Evolutionary conservation across 129 eudicot genomes (phyloP).

Genomic region (Flaveria ramosissima): DNA sequence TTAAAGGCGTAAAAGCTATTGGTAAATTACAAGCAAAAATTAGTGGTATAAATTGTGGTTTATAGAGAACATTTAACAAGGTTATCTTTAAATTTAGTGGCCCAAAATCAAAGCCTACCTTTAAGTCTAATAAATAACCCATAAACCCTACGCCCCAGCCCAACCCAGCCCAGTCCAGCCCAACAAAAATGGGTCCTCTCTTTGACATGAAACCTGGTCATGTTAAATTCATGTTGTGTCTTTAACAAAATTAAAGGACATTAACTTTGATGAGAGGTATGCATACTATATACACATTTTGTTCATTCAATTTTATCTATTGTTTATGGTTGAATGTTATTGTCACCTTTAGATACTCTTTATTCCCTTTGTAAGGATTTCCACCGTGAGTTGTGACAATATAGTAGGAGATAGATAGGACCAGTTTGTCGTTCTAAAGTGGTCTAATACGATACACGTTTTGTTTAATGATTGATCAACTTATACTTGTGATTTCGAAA

Average conservation of each 20-base stretch:
- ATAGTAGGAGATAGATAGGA: no score
- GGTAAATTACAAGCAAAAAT: no score
- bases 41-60: no score
- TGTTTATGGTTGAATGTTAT: background rate
- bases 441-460: no score
- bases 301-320: background rate
- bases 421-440: no score
- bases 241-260: background rate
- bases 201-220: background rate
- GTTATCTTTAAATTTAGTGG: background rate
- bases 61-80: background rate
- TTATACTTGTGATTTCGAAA: no score
- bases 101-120: background rate
- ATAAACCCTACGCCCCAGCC: background rate
- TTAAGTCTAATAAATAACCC: background rate
- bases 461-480: no score
- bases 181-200: background rate
- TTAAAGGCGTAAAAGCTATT: no score
- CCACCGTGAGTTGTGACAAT: no score
- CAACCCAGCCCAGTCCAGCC: background rate
- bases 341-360: background rate
- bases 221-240: background rate
- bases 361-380: background rate
- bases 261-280: background rate
- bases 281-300: background rate